Conservation (phyloP, 495 filamentous ascomycete genomes). For the Paragyromitra xinjiangensis region DNA sequence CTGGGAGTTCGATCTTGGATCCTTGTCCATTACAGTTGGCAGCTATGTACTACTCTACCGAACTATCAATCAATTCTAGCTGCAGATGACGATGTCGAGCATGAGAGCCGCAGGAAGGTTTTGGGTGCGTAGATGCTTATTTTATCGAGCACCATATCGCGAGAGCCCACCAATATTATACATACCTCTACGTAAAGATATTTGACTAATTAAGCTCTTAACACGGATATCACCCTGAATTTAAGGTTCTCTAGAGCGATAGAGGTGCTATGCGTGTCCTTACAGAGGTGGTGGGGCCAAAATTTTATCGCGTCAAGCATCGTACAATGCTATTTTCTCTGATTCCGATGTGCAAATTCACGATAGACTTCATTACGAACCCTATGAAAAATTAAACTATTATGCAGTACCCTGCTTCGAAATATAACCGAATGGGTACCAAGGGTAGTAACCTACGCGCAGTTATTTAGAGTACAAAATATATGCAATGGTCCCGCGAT, state of each 20-base stretch:
- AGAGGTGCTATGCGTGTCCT: background rate
- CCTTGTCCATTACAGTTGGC: conserved; percentile 23
- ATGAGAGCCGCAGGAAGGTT: conserved; percentile 29
- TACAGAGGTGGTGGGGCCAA: background rate
- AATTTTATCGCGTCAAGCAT: background rate
- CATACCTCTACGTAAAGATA: conserved; percentile 7
- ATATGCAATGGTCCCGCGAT: conserved; percentile 24
- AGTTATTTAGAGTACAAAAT: conserved; percentile 12
- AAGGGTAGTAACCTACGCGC: conserved; percentile 7
- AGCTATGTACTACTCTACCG: background rate
- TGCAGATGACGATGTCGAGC: conserved; percentile 24
- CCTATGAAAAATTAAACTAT: conserved; percentile 6
- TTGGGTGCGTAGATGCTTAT: conserved; percentile 39
- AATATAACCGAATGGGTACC: background rate
- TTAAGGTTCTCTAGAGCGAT: background rate
- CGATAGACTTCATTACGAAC: background rate
- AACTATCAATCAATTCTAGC: conserved; percentile 18
- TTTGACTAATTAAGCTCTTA: conserved; percentile 26
- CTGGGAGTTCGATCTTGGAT: conserved; percentile 18
- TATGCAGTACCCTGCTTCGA: background rate
- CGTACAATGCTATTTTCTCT: background rate
- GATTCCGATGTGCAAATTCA: background rate
- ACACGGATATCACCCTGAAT: background rate
- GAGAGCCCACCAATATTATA: conserved; percentile 21
- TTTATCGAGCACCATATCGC: conserved; percentile 30